Conservation (phyloP, 179 eudicot species). For the Nepenthes alata region DNA sequence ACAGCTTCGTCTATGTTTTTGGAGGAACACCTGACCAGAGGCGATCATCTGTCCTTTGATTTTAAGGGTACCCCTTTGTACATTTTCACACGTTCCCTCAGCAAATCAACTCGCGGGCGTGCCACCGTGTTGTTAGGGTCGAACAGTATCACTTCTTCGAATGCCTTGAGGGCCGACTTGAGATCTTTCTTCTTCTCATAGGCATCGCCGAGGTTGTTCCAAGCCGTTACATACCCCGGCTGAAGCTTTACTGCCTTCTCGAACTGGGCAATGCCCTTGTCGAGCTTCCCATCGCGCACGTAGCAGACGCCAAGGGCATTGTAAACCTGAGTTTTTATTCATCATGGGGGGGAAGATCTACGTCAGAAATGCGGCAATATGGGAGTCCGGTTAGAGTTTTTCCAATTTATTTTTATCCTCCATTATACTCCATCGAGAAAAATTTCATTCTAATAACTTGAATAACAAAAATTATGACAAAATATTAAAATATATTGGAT, state of each 20-base stretch:
- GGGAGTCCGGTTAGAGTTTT: too few species aligned
- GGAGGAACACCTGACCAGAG: too few species aligned
- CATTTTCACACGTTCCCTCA: conserved; percentile 60
- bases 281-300: conserved; percentile 68
- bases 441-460: too few species aligned
- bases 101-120: conserved; percentile 62
- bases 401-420: too few species aligned
- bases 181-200: conserved; percentile 74
- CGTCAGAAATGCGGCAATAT: neutral
- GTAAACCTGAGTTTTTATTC: conserved; percentile 41
- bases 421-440: too few species aligned
- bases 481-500: too few species aligned
- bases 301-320: conserved; percentile 89
- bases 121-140: conserved; percentile 90
- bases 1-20: too few species aligned
- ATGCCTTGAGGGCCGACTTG: conserved; percentile 70
- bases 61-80: conserved; percentile 71
- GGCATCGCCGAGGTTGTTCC: conserved; percentile 99
- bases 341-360: neutral
- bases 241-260: conserved; percentile 82
- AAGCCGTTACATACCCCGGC: conserved; percentile 92
- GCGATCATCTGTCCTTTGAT: conserved; percentile 36
- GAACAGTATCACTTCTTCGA: conserved; percentile 94
- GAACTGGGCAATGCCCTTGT: conserved; percentile 77
- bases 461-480: too few species aligned